These are phyloP conservation scores for Sporobolomyces phaffii DNA, from an alignment of 768 basidiomycete genomes.

Conservation along the genomic window DNA sequence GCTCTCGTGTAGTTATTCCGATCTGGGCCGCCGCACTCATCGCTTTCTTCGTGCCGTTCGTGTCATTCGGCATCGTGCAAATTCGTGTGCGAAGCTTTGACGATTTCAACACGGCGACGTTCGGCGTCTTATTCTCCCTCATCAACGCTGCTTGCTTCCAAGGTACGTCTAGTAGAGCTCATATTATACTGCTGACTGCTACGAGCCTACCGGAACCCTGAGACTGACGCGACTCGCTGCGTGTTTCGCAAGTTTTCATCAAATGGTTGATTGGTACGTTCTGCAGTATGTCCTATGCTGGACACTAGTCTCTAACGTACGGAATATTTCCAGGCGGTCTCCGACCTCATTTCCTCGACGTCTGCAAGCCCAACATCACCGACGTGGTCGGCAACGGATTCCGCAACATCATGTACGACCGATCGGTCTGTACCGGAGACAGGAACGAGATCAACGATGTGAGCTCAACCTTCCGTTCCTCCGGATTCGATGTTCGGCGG, in stretches of 20 bases:
- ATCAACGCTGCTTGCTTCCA: conserved; percentile 52
- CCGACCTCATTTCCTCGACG: conserved; percentile 55
- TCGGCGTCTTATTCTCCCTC: conserved; percentile 56
- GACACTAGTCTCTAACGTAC: neutral
- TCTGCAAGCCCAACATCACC: conserved; percentile 51
- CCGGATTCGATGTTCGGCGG: neutral
- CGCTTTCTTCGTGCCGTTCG: conserved; percentile 56
- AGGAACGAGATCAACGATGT: conserved; percentile 56
- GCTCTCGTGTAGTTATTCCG: conserved; percentile 46
- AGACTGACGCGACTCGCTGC: neutral
- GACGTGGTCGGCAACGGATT: conserved; percentile 52
- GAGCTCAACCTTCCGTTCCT: neutral
- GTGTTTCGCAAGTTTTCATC: conserved; percentile 50
- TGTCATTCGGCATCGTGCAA: conserved; percentile 58
- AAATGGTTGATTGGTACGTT: conserved; percentile 47
- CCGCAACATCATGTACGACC: conserved; percentile 53
- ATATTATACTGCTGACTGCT: too few relatives aligned
- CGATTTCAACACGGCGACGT: conserved; percentile 53
- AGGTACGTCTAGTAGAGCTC: too few relatives aligned
- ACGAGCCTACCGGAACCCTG: too few relatives aligned
- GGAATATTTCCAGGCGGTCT: conserved; percentile 46
- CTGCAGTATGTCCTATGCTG: too few relatives aligned
- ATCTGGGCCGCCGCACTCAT: conserved; percentile 56
- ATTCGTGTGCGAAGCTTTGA: conserved; percentile 52
- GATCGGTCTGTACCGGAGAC: conserved; percentile 57